Percentiles rank a stretch among this genome's conserved stretches.
Conservation (phyloP, 805 yeast species). For the Ogataea kodamae region DNA sequence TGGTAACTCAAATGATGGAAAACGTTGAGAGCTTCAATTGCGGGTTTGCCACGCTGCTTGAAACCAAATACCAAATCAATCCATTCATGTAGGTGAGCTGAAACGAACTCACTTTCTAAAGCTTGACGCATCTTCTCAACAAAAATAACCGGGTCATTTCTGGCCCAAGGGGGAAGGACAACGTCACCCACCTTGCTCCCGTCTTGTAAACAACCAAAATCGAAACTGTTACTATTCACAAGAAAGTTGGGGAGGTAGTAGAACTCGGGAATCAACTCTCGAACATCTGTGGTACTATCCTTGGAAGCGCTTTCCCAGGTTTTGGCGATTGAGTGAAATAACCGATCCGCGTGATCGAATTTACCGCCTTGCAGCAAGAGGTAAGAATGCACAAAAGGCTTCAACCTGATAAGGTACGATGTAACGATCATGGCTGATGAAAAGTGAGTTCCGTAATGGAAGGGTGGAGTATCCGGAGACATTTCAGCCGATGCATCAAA, state of each 20-base stretch:
- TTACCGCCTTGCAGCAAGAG: conserved; percentile 79
- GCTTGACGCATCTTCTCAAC: conserved; percentile 78
- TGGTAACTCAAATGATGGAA: conserved; percentile 82
- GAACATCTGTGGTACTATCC: conserved; percentile 82
- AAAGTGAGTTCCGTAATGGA: conserved; percentile 91
- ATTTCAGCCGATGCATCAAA: conserved; percentile 67
- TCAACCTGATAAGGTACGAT: conserved; percentile 68
- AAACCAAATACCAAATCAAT: conserved; percentile 80
- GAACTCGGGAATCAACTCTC: conserved; percentile 86
- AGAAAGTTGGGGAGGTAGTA: conserved; percentile 79
- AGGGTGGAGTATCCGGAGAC: conserved; percentile 56
- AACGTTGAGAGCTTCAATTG: conserved; percentile 65
- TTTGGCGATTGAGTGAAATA: conserved; percentile 69
- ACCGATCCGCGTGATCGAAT: conserved; percentile 83
- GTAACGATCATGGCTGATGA: conserved; percentile 93
- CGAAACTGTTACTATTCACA: conserved; percentile 58
- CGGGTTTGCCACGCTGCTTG: conserved; percentile 71
- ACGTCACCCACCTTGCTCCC: conserved; percentile 59
- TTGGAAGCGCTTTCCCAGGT: conserved; percentile 79
- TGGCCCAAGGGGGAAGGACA: conserved; percentile 78
- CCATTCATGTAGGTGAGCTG: conserved; percentile 75
- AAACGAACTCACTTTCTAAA: conserved; percentile 76
- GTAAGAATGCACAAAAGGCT: conserved; percentile 80
- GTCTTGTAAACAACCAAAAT: conserved; percentile 68
- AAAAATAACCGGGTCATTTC: conserved; percentile 69